phyloP scores from a whole-genome alignment of 2,329 filamentous ascomycete species.

The Alternaria postmessia region DNA sequence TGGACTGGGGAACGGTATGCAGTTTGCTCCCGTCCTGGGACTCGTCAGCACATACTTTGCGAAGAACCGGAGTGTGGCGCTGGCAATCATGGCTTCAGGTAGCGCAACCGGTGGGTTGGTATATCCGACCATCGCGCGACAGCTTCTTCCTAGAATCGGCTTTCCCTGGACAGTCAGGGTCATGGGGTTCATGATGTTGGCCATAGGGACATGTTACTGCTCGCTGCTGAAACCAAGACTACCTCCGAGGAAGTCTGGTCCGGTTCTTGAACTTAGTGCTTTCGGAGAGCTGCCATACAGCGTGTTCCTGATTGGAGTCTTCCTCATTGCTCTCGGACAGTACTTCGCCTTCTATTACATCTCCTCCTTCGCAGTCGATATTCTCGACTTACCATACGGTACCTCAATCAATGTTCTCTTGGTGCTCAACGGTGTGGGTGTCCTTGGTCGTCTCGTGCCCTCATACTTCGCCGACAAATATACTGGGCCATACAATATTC shows the following conservation, averaged over 20 bases:
- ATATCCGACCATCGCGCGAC: slow-evolving; percentile 64
- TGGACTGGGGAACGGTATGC: slow-evolving; percentile 47
- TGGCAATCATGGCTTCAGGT: slow-evolving; percentile 67
- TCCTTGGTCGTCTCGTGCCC: slow-evolving; percentile 63
- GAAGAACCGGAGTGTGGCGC: slow-evolving; percentile 65
- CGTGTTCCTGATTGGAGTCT: slow-evolving; percentile 47
- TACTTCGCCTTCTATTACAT: slow-evolving; percentile 59
- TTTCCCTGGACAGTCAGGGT: slow-evolving; percentile 72
- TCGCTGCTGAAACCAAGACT: slow-evolving; percentile 53
- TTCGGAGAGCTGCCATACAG: slow-evolving; percentile 54
- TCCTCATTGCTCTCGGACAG: slow-evolving; percentile 45
- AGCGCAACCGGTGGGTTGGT: slow-evolving; percentile 69
- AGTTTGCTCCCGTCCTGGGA: slow-evolving; percentile 44
- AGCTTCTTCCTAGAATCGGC: slow-evolving; percentile 66
- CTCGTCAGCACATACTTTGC: slow-evolving; percentile 64
- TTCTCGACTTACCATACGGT: slow-evolving; percentile 58
- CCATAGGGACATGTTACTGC: slow-evolving; percentile 47
- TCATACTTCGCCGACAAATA: slow-evolving; percentile 62
- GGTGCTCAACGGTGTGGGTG: slow-evolving; percentile 65
- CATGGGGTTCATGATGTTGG: slow-evolving; percentile 67
- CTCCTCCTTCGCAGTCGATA: slow-evolving; percentile 50
- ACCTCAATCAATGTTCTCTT: slow-evolving; percentile 65
- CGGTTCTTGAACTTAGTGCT: slow-evolving; percentile 52
- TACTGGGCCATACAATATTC: slow-evolving; percentile 64
- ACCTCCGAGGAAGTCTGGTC: slow-evolving; percentile 54